phyloP scores from a whole-genome alignment of 768 basidiomycete species.

The Trametes coccinea region DNA sequence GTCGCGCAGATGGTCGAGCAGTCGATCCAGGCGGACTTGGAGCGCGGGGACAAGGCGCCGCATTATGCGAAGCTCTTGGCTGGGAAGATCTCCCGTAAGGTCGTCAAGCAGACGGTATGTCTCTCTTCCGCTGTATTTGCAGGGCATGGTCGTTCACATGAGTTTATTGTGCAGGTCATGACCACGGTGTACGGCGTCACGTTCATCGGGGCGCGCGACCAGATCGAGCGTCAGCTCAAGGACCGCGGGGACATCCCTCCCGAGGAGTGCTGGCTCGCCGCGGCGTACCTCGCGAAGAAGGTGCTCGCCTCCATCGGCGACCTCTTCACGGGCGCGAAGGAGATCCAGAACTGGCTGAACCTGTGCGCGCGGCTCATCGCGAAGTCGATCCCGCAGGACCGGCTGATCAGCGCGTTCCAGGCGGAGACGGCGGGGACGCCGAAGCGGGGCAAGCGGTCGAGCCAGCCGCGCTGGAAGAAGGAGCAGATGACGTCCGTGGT shows the following conservation, averaged over 20 bases:
- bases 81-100: slow-evolving; percentile 86
- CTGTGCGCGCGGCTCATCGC: slow-evolving; percentile 80
- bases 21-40: slow-evolving; percentile 56
- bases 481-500: slow-evolving; percentile 95
- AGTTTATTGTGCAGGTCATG: slow-evolving; percentile 67
- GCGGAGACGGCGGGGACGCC: slow-evolving; percentile 21
- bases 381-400: slow-evolving; percentile 78
- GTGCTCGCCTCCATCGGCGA: slow-evolving; percentile 84
- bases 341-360: slow-evolving; percentile 91
- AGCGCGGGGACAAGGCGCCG: slow-evolving; percentile 33
- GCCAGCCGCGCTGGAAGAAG: slow-evolving; percentile 53
- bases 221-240: slow-evolving; percentile 87
- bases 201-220: slow-evolving; percentile 89
- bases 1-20: slow-evolving; percentile 86
- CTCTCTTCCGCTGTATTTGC: background rate
- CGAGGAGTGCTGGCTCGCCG: slow-evolving; percentile 71
- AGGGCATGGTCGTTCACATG: background rate
- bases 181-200: slow-evolving; percentile 99
- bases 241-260: slow-evolving; percentile 70
- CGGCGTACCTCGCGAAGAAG: slow-evolving; percentile 83
- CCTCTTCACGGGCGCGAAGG: slow-evolving; percentile 88
- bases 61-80: slow-evolving; percentile 58
- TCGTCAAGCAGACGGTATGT: slow-evolving; percentile 92
- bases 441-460: slow-evolving; percentile 10
- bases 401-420: slow-evolving; percentile 49